Percentiles rank a stretch among this genome's conserved stretches.
phyloP scores from a whole-genome alignment of 2,329 filamentous ascomycete genomes.

The Diaporthe vexans region DNA sequence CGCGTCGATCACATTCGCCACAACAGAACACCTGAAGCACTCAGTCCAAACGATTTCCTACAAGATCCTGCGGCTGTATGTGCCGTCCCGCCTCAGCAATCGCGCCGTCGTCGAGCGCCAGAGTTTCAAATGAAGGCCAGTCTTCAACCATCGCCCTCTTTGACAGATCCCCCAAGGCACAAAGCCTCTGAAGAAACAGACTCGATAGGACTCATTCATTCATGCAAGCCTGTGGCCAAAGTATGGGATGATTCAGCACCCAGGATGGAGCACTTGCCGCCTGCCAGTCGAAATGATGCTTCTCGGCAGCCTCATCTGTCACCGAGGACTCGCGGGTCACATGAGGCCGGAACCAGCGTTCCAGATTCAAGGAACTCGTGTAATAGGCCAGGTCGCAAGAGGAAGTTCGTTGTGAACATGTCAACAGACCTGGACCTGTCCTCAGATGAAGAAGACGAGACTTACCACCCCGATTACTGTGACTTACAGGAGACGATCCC shows the following conservation, averaged over 20 bases:
- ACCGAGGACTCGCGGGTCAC: background rate
- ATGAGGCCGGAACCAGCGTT: background rate
- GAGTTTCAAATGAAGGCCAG: background rate
- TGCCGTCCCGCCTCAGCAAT: background rate
- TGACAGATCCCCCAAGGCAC: background rate
- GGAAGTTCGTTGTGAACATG: conserved; percentile 38
- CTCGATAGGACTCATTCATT: background rate
- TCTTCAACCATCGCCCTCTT: background rate
- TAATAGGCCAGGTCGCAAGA: background rate
- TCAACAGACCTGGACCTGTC: conserved; percentile 38
- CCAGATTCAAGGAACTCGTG: background rate
- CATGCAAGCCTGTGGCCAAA: background rate
- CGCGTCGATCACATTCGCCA: too few relatives aligned
- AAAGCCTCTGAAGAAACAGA: background rate
- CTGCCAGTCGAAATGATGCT: background rate
- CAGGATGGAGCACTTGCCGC: background rate
- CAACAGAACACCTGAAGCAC: background rate
- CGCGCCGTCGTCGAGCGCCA: background rate
- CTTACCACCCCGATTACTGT: background rate
- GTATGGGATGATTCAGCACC: background rate
- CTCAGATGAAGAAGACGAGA: conserved; percentile 39
- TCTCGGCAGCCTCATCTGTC: background rate
- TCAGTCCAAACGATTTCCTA: background rate
- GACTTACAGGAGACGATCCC: background rate
- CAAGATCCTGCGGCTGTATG: background rate